Evolutionary conservation across 2,329 filamentous ascomycete species (phyloP), one percentile per base, ranked within the genome.

Genomic region (Colletotrichum liriopes): DNA sequence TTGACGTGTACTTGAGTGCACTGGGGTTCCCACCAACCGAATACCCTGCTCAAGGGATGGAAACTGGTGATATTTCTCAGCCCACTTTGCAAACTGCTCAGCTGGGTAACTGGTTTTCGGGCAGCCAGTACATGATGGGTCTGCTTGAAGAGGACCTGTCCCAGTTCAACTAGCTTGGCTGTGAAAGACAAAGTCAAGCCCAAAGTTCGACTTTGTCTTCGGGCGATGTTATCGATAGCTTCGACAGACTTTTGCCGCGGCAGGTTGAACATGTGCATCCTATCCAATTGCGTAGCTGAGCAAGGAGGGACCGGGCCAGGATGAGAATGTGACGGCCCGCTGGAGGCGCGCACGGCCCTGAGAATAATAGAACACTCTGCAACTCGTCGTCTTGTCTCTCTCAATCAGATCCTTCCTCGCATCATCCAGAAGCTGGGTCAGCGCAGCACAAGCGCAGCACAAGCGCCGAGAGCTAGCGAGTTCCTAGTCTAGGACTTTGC

Each of bases 71-170:
- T 26, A 77, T 79, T 67, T 75, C 76, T 47, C 74, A 78, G 37
- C 72, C 76, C 18, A 67, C 47, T 11, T 72, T 77, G 69, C 78
- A 82, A 71, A 78, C 82, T 32, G 81, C 85, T 41, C 86, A 90
- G 56, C 80, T 92, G 71, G 88, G 88, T 2, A 90, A 91, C 73
- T 93, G 91, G 91, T 92, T 92, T 75, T 90, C 88, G 4, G 89
- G 90, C 1, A 92, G 89, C 71, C 85, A 87, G 66, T 90, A 92
- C 75, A 88, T 93, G 82, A 86, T 93, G 83, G 89, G 89, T 0
- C 77, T 93, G 68, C 79, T 93, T 77, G 91, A 93, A 77, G 89
- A 92, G 70, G 90, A 92, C 55, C 73, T 87, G 68, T 85, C 84
- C 64, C 82, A 84, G 39, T 85, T 87, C 75, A 80, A 41, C 41